phyloP scores from a whole-genome alignment of 1,284 basidiomycete genomes.

The Rhizoctonia solani region DNA sequence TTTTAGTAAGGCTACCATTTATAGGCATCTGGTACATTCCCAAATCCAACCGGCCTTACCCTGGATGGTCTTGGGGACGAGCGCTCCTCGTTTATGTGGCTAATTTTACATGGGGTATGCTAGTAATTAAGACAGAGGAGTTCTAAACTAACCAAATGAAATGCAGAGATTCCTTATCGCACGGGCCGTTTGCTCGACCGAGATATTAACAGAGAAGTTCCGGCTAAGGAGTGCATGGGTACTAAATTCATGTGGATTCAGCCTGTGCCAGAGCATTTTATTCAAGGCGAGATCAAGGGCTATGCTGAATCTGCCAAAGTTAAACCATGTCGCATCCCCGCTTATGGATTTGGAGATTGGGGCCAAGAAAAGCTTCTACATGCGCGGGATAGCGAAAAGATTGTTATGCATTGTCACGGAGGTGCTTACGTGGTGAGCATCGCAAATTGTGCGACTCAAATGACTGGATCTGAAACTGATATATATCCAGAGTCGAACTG shows the following conservation, averaged over 20 bases:
- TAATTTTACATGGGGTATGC: slow-evolving; percentile 42
- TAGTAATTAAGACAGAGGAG: slow-evolving; percentile 43
- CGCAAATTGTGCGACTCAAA: background rate
- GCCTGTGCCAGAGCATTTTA: slow-evolving; percentile 50
- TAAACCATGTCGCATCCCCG: slow-evolving; percentile 53
- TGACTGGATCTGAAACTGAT: background rate
- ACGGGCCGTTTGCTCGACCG: slow-evolving; percentile 13
- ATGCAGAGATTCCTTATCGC: slow-evolving; percentile 47
- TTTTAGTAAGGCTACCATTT: slow-evolving; percentile 53
- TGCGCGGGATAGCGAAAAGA: slow-evolving; percentile 32
- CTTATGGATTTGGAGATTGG: slow-evolving; percentile 53
- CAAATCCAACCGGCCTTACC: slow-evolving; percentile 48
- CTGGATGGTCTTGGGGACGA: slow-evolving; percentile 51
- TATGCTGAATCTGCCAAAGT: slow-evolving; percentile 53
- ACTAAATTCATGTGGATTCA: slow-evolving; percentile 60
- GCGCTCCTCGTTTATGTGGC: slow-evolving; percentile 48
- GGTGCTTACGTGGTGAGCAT: slow-evolving; percentile 33
- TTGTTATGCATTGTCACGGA: slow-evolving; percentile 36
- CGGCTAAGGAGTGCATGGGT: slow-evolving; percentile 44
- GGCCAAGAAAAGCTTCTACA: background rate
- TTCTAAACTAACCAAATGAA: slow-evolving; percentile 33
- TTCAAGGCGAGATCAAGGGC: slow-evolving; percentile 54
- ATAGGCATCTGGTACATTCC: slow-evolving; percentile 48
- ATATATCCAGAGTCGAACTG: slow-evolving; percentile 17
- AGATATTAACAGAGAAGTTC: slow-evolving; percentile 25